Base-by-base conservation (phyloP, 2,329 filamentous ascomycete species). In the Penicillium sp. region DNA sequence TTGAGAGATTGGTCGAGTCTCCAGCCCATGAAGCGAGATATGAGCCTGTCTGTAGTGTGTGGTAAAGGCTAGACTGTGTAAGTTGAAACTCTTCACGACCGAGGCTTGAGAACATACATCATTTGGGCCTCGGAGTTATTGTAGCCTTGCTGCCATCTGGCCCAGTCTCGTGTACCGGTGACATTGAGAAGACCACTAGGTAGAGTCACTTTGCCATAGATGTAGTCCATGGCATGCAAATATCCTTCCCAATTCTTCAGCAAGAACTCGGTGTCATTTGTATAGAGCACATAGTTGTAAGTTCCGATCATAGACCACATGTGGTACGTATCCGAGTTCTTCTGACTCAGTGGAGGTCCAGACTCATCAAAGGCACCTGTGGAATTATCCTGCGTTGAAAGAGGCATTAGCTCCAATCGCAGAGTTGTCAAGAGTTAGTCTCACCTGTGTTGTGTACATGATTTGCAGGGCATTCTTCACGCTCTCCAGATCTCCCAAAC, bases 251-350 rank as follows among this genome's bases (percentile, higher is more conserved):
- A 85, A 24, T 78, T 78, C 5, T 61, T 50, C 4, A 63, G 56
- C 11, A 85, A 63, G 52, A 82, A 85, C 0, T 64, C 67, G 4
- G 77, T 69, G 52, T 86, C 81, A 22, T 80, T 79, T 1, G 81
- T 81, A 59, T 78, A 85, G 2, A 85, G 71, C 43, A 83, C 75
- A 60, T 86, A 86, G 48, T 84, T 83, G 64, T 83, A 82, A 5
- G 80, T 81, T 2, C 82, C 82, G 42, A 86, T 81, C 67, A 86
- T 77, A 1, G 79, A 80, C 71, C 81, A 82, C 64, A 84, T 76
- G 47, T 73, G 71, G 51, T 73, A 73, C 7, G 71, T 72, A 36
- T 73, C 71, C 14, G 67, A 70, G 43, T 64, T 58, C 16, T 66
- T 70, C 50, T 70, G 69, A 36, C 67, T 69, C 18, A 73, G 60